These are phyloP conservation scores for Irpex sp. DNA, from an alignment of 1,284 basidiomycete genomes.

Conservation along the genomic window DNA sequence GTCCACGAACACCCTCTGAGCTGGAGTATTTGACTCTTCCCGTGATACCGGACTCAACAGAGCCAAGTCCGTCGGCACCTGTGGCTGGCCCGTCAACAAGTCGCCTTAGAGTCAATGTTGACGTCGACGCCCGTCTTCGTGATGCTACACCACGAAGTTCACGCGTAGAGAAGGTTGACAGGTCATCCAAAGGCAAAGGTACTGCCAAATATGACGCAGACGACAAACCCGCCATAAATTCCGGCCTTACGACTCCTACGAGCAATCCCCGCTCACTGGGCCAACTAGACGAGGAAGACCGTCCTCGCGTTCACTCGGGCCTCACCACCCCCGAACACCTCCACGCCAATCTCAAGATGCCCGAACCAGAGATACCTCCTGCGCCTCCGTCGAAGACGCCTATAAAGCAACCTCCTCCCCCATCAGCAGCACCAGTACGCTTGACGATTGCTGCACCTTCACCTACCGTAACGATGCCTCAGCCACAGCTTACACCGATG, in stretches of 20 bases:
- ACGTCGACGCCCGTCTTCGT: background rate
- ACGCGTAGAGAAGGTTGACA: background rate
- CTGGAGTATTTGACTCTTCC: conserved; percentile 23
- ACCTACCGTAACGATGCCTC: conserved; percentile 16
- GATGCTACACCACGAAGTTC: background rate
- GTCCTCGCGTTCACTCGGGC: conserved; percentile 19
- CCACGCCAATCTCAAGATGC: conserved; percentile 6
- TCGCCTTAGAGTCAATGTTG: conserved; percentile 1
- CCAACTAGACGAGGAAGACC: conserved; percentile 15
- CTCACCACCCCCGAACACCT: conserved; percentile 22
- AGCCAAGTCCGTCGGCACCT: background rate
- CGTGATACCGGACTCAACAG: conserved; percentile 19
- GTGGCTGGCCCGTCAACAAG: background rate
- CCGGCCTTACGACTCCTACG: conserved; percentile 23
- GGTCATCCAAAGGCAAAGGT: background rate
- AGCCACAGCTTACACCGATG: conserved; percentile 19
- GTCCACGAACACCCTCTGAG: conserved; percentile 19
- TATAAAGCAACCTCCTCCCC: background rate
- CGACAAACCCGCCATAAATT: conserved; percentile 11
- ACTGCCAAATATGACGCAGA: background rate
- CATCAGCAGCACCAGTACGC: conserved; percentile 1
- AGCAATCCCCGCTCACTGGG: conserved; percentile 9
- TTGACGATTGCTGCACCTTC: conserved; percentile 5
- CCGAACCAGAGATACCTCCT: conserved; percentile 14
- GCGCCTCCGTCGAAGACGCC: background rate